Evolutionary conservation across 768 basidiomycete species (phyloP).

Genomic region (Stropharia rugosoannulata): DNA sequence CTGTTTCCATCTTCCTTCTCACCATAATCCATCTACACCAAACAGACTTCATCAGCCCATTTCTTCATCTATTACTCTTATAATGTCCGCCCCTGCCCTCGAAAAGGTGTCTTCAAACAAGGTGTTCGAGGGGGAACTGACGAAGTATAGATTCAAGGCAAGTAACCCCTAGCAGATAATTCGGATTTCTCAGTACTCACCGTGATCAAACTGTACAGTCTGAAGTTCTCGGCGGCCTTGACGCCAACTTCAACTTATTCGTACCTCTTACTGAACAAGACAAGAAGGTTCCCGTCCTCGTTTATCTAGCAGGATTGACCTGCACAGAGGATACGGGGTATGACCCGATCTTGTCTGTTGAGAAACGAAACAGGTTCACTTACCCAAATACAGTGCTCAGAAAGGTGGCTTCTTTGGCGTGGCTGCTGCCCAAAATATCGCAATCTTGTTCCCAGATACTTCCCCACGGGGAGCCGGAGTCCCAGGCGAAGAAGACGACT

Average conservation of each 20-base stretch:
- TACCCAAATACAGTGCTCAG: slow-evolving; percentile 57
- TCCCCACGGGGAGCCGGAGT: slow-evolving; percentile 91
- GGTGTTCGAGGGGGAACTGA: slow-evolving; percentile 76
- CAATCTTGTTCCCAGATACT: slow-evolving; percentile 93
- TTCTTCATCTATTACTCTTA: neutral
- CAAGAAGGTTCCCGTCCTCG: slow-evolving; percentile 60
- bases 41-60: neutral
- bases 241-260: slow-evolving; percentile 87
- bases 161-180: slow-evolving; percentile 3
- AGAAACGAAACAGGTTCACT: neutral
- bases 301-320: slow-evolving; percentile 87
- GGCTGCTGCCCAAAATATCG: slow-evolving; percentile 83
- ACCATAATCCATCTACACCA: slow-evolving; percentile 3
- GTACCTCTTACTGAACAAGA: slow-evolving; percentile 59
- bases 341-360: slow-evolving; percentile 14
- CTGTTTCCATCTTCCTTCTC: slow-evolving; percentile 2
- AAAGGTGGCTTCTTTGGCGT: slow-evolving; percentile 92
- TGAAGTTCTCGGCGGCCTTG: slow-evolving; percentile 61
- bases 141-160: slow-evolving; percentile 86
- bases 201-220: slow-evolving; percentile 44
- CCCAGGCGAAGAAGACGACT: slow-evolving; percentile 75
- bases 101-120: slow-evolving; percentile 76
- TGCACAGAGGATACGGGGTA: slow-evolving; percentile 95
- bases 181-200: neutral
- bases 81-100: slow-evolving; percentile 31